Evolutionary conservation across 2,329 filamentous ascomycete genomes (phyloP).

Genomic region (Acrocalymma vagum): DNA sequence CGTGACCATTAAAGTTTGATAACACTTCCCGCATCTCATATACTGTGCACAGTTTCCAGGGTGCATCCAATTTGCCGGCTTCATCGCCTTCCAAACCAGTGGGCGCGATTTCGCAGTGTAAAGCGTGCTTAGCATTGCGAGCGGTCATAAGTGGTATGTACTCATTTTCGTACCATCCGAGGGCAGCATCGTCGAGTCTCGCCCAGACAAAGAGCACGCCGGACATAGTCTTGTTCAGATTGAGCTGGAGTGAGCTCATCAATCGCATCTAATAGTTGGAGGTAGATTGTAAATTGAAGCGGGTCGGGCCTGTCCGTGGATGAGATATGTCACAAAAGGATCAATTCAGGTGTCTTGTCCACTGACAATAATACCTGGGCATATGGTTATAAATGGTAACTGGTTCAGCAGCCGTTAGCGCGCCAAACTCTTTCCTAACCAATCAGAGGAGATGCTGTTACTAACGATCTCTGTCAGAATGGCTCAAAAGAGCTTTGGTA

Average conservation of each 20-base stretch:
- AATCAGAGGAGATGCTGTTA: conserved; percentile 6
- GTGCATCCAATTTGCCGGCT: conserved; percentile 21
- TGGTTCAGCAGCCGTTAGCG: conserved; percentile 3
- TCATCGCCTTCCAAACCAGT: conserved; percentile 24
- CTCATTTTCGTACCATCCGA: conserved; percentile 24
- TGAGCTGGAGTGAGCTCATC: neutral
- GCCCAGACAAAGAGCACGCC: conserved; percentile 29
- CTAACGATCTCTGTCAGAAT: conserved; percentile 4
- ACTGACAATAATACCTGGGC: conserved; percentile 5
- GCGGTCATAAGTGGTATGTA: conserved; percentile 15
- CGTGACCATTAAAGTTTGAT: neutral
- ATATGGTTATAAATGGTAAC: conserved; percentile 6
- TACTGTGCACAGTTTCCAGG: conserved; percentile 21
- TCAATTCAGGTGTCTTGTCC: neutral
- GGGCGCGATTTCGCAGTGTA: conserved; percentile 22
- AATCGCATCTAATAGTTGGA: neutral
- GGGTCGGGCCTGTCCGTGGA: neutral
- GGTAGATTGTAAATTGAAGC: too few relatives aligned
- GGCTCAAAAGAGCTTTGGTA: conserved; percentile 4
- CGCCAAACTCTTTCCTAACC: conserved; percentile 1
- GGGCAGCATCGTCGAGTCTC: conserved; percentile 16
- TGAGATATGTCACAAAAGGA: neutral
- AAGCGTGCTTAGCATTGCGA: conserved; percentile 10
- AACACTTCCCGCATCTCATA: conserved; percentile 11
- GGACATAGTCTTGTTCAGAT: conserved; percentile 17